A percentile compares a stretch with the other conserved stretches of the same genome.
Conservation (phyloP, 176 grass and related monocot species). For the Lolium perenne region DNA sequence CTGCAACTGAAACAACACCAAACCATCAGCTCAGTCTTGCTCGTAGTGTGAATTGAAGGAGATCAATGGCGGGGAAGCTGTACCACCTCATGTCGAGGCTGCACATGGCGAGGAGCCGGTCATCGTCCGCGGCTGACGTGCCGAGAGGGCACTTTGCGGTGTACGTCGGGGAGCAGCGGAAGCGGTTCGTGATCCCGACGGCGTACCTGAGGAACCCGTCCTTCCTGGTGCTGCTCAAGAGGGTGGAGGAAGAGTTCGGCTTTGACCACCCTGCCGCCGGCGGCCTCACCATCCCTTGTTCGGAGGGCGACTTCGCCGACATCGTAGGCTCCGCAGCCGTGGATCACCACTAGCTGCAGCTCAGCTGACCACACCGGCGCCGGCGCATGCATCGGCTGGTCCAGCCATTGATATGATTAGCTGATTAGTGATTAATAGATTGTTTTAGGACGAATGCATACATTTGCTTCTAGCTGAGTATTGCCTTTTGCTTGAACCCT, state of each 20-base stretch:
- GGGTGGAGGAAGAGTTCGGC: conserved; percentile 68
- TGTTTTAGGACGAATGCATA: background rate
- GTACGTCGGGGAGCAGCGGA: conserved; percentile 58
- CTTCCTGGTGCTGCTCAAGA: conserved; percentile 54
- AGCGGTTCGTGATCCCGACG: conserved; percentile 65
- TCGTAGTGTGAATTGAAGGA: background rate
- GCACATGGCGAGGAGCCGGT: conserved; percentile 31
- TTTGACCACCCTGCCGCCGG: conserved; percentile 55
- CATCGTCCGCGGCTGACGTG: conserved; percentile 29
- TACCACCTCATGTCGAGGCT: conserved; percentile 54
- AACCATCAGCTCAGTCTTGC: background rate
- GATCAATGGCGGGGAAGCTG: conserved; percentile 55
- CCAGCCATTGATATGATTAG: background rate
- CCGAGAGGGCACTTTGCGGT: conserved; percentile 58
- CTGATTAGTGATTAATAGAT: background rate
- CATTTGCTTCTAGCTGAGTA: conserved; percentile 1
- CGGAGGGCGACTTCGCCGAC: conserved; percentile 45
- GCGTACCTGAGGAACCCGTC: conserved; percentile 56
- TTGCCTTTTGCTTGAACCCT: background rate
- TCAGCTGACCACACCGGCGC: conserved; percentile 9
- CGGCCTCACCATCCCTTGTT: conserved; percentile 59
- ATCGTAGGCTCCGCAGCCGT: conserved; percentile 7
- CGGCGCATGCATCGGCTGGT: background rate
- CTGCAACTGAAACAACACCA: background rate
- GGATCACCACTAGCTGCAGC: background rate